Conservation (phyloP, 331 rosid genomes). For the Pyracantha coccinea region DNA sequence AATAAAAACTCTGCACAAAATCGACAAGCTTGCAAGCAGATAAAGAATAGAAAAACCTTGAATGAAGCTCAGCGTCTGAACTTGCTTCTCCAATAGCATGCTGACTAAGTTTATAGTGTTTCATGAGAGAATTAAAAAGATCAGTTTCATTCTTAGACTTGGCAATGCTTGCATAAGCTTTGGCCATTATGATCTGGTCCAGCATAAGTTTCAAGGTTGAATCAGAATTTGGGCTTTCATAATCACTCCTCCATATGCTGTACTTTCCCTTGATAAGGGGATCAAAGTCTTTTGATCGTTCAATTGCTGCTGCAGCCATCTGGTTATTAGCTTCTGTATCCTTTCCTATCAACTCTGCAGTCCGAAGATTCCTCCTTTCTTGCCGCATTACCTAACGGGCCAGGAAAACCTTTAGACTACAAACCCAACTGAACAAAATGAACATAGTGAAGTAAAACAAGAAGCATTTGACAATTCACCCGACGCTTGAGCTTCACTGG, state of each 20-base stretch:
- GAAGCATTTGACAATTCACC: slow-evolving; percentile 36
- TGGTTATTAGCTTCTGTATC: slow-evolving; percentile 58
- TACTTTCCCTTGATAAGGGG: slow-evolving; percentile 65
- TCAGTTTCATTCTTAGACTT: slow-evolving; percentile 58
- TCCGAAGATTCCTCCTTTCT: slow-evolving; percentile 69
- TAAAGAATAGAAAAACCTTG: slow-evolving; percentile 47
- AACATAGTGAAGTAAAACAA: slow-evolving; percentile 5
- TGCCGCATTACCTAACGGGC: slow-evolving; percentile 58
- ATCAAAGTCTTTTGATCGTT: slow-evolving; percentile 51
- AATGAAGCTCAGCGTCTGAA: slow-evolving; percentile 80
- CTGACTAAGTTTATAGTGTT: slow-evolving; percentile 54
- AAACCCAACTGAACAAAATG: slow-evolving; percentile 15
- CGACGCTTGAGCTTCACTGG: slow-evolving; percentile 78
- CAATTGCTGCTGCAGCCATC: slow-evolving; percentile 63
- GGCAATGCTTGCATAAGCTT: slow-evolving; percentile 76
- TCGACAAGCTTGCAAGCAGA: slow-evolving; percentile 15
- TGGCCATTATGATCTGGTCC: slow-evolving; percentile 95
- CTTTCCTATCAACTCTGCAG: slow-evolving; percentile 45
- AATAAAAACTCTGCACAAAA: slow-evolving; percentile 22
- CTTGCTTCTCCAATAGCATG: slow-evolving; percentile 72
- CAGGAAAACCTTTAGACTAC: slow-evolving; percentile 17
- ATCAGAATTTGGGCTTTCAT: slow-evolving; percentile 79
- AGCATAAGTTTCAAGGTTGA: slow-evolving; percentile 89
- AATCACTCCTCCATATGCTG: slow-evolving; percentile 94
- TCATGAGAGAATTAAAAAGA: slow-evolving; percentile 52